Conservation (phyloP, 345 rosid genomes). For the Brassica nigra region DNA sequence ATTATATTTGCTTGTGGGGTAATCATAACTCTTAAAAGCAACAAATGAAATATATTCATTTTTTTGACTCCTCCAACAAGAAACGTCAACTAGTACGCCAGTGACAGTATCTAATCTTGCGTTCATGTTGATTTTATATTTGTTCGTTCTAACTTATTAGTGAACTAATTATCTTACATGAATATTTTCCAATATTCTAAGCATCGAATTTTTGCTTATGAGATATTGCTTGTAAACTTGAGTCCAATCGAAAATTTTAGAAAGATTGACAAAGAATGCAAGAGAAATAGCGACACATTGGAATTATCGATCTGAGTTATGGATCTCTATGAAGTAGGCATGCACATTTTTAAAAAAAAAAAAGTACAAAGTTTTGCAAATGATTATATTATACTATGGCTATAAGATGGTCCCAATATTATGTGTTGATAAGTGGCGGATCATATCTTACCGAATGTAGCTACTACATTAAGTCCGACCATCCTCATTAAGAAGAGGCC, state of each 20-base stretch:
- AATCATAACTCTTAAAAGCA: not conserved
- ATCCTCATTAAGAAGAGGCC: conserved; percentile 9
- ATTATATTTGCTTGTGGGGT: conserved; percentile 11
- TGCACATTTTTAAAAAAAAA: no score
- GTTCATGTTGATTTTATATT: not conserved
- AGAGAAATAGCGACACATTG: not conserved
- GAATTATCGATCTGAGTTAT: not conserved
- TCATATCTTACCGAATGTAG: conserved; percentile 15
- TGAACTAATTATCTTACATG: not conserved
- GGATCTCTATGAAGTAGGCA: conserved; percentile 4
- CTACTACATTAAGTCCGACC: conserved; percentile 8
- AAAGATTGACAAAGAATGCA: not conserved
- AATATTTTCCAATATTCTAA: not conserved
- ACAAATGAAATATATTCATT: not conserved
- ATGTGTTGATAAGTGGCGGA: conserved; percentile 11
- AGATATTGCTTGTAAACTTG: not conserved
- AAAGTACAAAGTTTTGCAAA: conserved; percentile 3
- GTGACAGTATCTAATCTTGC: not conserved
- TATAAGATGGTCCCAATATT: conserved; percentile 13
- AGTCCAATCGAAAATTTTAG: not conserved
- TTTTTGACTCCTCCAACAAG: no score
- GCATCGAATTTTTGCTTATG: not conserved
- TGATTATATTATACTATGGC: not conserved
- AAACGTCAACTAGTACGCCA: not conserved
- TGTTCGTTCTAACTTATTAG: not conserved